Evolutionary conservation across 306 rosid genomes (phyloP).

Genomic region (Gleditsia sinensis): DNA sequence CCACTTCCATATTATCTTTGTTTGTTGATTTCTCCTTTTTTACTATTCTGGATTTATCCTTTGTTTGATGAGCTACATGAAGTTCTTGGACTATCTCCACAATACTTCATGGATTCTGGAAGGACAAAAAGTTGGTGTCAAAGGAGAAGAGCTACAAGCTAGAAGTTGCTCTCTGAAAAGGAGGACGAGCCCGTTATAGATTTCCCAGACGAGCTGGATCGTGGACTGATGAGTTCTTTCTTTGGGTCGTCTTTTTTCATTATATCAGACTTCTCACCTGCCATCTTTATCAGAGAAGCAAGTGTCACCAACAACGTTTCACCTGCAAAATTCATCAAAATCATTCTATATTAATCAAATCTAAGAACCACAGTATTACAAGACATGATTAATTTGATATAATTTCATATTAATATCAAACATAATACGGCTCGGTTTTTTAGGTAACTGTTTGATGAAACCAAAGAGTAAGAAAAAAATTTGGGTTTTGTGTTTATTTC

Average conservation of each 20-base stretch:
- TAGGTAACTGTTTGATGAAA: too few species aligned
- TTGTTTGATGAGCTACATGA: slow-evolving; percentile 37
- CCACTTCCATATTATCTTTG: slow-evolving; percentile 27
- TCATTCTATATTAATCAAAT: too few species aligned
- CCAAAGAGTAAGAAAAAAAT: too few species aligned
- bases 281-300: slow-evolving; percentile 56
- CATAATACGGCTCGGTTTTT: too few species aligned
- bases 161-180: slow-evolving; percentile 37
- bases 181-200: too few species aligned
- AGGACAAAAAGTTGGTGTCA: slow-evolving; percentile 78
- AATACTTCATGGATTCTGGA: slow-evolving; percentile 34
- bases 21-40: slow-evolving; percentile 29
- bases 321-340: slow-evolving; percentile 52
- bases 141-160: slow-evolving; percentile 50
- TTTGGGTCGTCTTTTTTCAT: slow-evolving; percentile 58
- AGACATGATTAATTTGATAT: too few species aligned
- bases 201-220: too few species aligned
- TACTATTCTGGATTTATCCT: slow-evolving; percentile 1
- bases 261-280: slow-evolving; percentile 55
- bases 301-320: slow-evolving; percentile 49
- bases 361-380: too few species aligned
- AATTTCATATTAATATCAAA: too few species aligned
- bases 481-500: too few species aligned
- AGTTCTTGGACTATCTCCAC: slow-evolving; percentile 31
- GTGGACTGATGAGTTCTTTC: too few species aligned